Evolutionary conservation across 768 basidiomycete genomes (phyloP), one percentile per base, ranked within the genome.

Genomic region (Tylopilus felleus): DNA sequence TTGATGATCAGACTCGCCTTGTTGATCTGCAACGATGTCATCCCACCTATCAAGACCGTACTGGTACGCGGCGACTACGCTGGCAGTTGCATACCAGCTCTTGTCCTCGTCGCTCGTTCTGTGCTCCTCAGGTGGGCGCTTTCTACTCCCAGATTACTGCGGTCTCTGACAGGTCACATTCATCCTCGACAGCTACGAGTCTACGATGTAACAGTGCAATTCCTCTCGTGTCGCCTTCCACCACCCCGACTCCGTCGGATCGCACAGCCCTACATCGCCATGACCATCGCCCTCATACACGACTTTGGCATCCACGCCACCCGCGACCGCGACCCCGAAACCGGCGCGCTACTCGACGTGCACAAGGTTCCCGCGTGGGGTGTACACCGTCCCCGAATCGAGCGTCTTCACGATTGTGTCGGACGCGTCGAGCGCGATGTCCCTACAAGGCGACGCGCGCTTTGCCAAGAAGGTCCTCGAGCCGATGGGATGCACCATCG

Each of bases 211-310:
- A n/a, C n/a, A n/a, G n/a, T n/a, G n/a, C n/a, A n/a, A n/a, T n/a
- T n/a, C n/a, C 95, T 0, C 83, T 98, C 49, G 93, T 93, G 4
- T 82, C 83, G 52, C 64, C 75, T 5, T 64, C 73, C 10, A 53
- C 62, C 22, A 33, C 69, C 4, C 72, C 74, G 40, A 69, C 70
- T 7, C 64, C 72, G 23, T 58, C 67, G 40, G 72, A 77, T 45
- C 73, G 74, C 23, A 97, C 95, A 98, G 73, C 94, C 93, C 0
- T 99, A 98, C 75, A 98, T 99, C 71, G 95, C 98, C 74, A 98
- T 98, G 97, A 98, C 97, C 9, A 88, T 97, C 61, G 85, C 93
- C 9, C 97, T 99, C 88, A 98, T 99, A 96, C 78, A 78, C 57
- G 83, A 88, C 8, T 99, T 99, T 67, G 96, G 94, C 4, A 76